Evolutionary conservation across 352 stramenopile genomes (phyloP), one percentile per base, ranked within the genome.

Genomic region (Aphanomyces astaci): DNA sequence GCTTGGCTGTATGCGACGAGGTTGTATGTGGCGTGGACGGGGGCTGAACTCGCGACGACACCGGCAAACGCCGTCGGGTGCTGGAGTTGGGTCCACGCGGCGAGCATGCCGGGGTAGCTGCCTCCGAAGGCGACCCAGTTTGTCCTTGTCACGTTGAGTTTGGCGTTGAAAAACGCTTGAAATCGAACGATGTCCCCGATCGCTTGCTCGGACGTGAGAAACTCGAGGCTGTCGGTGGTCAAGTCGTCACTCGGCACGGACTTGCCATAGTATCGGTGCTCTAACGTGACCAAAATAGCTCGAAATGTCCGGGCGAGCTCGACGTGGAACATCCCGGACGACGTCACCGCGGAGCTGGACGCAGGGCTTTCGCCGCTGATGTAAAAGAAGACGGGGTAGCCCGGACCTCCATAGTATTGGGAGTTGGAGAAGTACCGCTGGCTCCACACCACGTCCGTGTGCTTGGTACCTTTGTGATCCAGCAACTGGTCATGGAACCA

Each of bases 261-360:
- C 69, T 91, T 82, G 31, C 88, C 88, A 55, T 96, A 96, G 55
- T 92, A 96, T 17, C 88, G 81, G 68, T 96, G 87, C 68, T 96
- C 87, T 15, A 96, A 73, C 46, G 87, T 79, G 62, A 95, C 59
- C 56, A 94, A 80, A 73, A 89, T 67, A 28, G 64, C 30, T 10
- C 40, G 31, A 39, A 32, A 27, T n/a, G 82, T 76, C 73, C 92
- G 69, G 4, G 82, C 85, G 40, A 94, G 78, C 22, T 84, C 73
- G 13, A 82, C 70, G 28, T 92, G 75, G 54, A 88, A 94, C 1
- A 84, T 83, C 2, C 60, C 69, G 1, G 87, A 84, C 3, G 81
- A 65, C 17, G 77, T 71, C 25, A 79, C 75, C 48, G 89, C 63
- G 11, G 78, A 74, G 19, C 77, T 86, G 24, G 19, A 17, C 24